Evolutionary conservation across 139 green algal genomes (phyloP).

Genomic region (Ettlia oleoabundans): DNA sequence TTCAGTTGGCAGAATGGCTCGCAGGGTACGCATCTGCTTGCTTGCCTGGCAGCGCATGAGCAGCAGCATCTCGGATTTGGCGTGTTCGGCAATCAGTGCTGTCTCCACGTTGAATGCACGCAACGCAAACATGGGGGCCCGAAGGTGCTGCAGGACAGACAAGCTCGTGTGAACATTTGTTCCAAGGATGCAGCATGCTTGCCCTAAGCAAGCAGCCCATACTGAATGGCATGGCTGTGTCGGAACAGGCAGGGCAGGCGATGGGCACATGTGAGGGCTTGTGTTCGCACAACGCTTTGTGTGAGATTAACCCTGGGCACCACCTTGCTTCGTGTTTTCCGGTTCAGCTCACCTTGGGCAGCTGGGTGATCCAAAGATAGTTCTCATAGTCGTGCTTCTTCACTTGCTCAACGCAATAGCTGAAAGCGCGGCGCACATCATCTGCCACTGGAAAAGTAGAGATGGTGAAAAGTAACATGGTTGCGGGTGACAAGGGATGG

Average conservation of each 20-base stretch:
- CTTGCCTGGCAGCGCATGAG: conserved; percentile 61
- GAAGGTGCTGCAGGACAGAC: conserved; percentile 55
- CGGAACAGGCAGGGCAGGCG: no score
- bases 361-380: conserved; percentile 72
- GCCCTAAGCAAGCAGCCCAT: neutral
- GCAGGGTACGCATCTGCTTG: no score
- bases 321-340: neutral
- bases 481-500: no score
- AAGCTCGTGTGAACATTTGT: neutral
- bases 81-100: conserved; percentile 60
- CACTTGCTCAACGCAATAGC: conserved; percentile 44
- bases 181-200: neutral
- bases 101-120: conserved; percentile 83
- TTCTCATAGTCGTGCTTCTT: conserved; percentile 72
- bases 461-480: no score
- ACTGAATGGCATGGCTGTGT: no score
- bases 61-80: conserved; percentile 49
- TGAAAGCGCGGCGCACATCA: conserved; percentile 27
- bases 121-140: conserved; percentile 70
- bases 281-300: no score
- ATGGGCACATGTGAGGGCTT: no score
- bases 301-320: neutral
- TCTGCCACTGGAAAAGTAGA: no score
- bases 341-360: conserved; percentile 52
- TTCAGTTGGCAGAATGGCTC: no score